Conservation (phyloP, 2,329 filamentous ascomycete species). For the Reticulascus tulasneorum region DNA sequence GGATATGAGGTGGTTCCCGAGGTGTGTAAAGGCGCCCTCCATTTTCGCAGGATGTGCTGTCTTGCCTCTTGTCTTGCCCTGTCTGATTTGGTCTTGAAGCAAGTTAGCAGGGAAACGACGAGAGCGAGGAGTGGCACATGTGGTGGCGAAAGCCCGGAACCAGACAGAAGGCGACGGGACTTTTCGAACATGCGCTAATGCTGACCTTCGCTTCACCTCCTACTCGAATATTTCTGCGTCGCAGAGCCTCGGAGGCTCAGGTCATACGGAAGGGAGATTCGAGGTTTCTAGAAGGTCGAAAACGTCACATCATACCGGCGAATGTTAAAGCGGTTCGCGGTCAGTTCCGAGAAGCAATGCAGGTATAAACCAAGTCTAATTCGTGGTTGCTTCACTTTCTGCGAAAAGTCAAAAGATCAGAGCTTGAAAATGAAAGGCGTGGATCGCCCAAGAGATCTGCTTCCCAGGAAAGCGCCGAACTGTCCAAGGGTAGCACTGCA, state of each 20-base stretch:
- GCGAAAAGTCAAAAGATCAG: too few species aligned
- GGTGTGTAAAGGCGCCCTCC: constrained; percentile 85
- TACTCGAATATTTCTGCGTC: constrained; percentile 14
- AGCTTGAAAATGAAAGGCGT: too few species aligned
- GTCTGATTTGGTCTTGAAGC: neutral
- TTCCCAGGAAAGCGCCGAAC: too few species aligned
- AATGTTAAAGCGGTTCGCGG: neutral
- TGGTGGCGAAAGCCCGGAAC: constrained; percentile 1
- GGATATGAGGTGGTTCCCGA: constrained; percentile 81
- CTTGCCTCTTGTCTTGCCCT: constrained; percentile 4
- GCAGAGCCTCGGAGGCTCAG: constrained; percentile 16
- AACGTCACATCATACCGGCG: constrained; percentile 17
- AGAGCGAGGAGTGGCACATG: neutral
- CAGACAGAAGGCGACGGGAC: constrained; percentile 1
- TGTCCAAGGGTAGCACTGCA: too few species aligned
- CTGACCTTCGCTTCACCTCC: constrained; percentile 8
- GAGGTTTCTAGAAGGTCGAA: constrained; percentile 6
- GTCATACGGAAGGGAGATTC: constrained; percentile 14
- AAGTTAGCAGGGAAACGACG: constrained; percentile 1
- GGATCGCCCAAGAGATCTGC: too few species aligned
- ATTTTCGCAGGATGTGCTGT: constrained; percentile 44
- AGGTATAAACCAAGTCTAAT: neutral
- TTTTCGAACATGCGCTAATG: too few species aligned
- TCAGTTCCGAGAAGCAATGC: too few species aligned
- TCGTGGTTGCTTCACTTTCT: neutral